These are phyloP conservation scores for Gilbertella persicaria DNA, from an alignment of 371 early-diverging fungal genomes.

Conservation along the genomic window DNA sequence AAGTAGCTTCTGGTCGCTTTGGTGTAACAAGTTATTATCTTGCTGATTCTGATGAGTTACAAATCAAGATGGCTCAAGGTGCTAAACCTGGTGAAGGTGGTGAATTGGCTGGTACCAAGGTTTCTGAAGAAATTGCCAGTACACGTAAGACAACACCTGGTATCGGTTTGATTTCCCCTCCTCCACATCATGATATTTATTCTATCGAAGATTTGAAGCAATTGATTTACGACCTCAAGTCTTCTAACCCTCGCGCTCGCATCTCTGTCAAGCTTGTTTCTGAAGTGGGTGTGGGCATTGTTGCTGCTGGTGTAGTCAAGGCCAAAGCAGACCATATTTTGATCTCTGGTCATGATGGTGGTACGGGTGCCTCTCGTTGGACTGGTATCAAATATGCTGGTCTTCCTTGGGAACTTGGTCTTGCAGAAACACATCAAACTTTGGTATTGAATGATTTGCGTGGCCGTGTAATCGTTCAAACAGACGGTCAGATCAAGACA, in stretches of 20 bases:
- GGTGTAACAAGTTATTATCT: conserved; percentile 95
- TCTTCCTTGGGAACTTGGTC: conserved; percentile 96
- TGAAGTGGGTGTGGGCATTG: conserved; percentile 95
- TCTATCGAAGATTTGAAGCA: conserved; percentile 97
- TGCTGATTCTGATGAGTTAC: conserved; percentile 92
- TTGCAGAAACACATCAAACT: conserved; percentile 97
- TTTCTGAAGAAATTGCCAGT: conserved; percentile 85
- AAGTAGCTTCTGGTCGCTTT: conserved; percentile 96
- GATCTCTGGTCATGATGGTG: conserved; percentile 96
- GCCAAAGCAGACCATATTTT: conserved; percentile 96
- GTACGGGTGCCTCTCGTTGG: conserved; percentile 97
- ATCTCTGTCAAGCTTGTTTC: conserved; percentile 97
- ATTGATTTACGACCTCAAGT: conserved; percentile 95
- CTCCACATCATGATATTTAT: conserved; percentile 98
- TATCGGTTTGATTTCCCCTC: conserved; percentile 94
- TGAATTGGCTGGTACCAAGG: conserved; percentile 80
- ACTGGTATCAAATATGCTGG: conserved; percentile 98
- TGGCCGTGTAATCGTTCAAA: conserved; percentile 93
- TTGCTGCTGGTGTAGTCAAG: conserved; percentile 96
- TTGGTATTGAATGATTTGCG: conserved; percentile 93
- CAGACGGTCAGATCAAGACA: conserved; percentile 97
- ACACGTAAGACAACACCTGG: conserved; percentile 96
- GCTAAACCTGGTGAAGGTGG: conserved; percentile 98
- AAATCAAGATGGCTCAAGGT: conserved; percentile 99
- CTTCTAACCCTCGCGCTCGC: conserved; percentile 87